These are phyloP conservation scores for Diacronema lutheri DNA, from an alignment of 78 protist species.

Conservation along the genomic window DNA sequence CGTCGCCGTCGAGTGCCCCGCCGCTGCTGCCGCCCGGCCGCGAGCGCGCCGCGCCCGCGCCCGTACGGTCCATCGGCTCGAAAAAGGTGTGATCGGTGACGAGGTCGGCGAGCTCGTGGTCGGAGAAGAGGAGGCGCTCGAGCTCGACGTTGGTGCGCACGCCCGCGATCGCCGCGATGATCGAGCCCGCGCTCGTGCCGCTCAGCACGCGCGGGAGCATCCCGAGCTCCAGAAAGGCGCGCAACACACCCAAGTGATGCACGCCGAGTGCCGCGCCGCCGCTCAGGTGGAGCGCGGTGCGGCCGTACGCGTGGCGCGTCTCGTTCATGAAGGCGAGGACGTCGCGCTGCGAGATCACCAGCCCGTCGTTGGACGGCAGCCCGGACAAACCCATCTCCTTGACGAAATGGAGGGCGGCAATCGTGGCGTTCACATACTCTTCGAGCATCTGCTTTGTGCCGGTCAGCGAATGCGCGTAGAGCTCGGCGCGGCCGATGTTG, in stretches of 20 bases:
- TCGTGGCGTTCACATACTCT: no score
- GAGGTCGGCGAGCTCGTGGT: not conserved
- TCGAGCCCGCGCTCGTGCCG: constrained; percentile 61
- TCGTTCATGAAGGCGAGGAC: constrained; percentile 24
- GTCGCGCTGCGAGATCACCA: no score
- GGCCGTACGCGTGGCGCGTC: constrained; percentile 45
- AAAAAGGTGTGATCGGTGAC: not conserved
- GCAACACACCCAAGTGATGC: constrained; percentile 74
- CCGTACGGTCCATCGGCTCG: not conserved
- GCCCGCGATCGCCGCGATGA: constrained; percentile 44
- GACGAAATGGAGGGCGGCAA: no score
- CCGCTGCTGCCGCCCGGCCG: no score
- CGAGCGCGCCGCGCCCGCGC: no score
- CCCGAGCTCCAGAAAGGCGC: constrained; percentile 37
- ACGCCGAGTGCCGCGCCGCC: constrained; percentile 62
- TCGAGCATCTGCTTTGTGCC: no score
- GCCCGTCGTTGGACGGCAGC: no score
- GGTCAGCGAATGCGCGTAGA: no score
- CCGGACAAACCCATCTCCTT: no score
- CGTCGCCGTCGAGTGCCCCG: no score
- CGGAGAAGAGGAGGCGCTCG: constrained; percentile 16
- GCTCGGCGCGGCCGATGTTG: no score
- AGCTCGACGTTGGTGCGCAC: constrained; percentile 48
- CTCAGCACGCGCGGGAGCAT: constrained; percentile 63
- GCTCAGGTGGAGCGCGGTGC: constrained; percentile 63